phyloP scores from a whole-genome alignment of 768 basidiomycete genomes.

The Hysterangium stoloniferum region DNA sequence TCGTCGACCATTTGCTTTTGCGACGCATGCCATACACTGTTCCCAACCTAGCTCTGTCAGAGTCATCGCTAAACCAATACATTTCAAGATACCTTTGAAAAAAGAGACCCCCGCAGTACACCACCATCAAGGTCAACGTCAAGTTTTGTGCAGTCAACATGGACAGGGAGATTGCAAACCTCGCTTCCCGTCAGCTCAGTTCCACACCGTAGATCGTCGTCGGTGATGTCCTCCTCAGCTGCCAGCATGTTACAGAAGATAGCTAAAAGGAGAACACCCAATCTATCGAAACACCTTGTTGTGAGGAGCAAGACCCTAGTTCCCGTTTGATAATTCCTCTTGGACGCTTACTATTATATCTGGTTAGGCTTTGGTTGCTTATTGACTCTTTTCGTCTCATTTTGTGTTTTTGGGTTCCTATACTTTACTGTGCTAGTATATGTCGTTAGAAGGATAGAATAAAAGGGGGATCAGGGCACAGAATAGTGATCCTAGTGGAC shows the following conservation, averaged over 20 bases:
- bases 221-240: constrained; percentile 14
- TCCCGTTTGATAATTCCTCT: too few relatives aligned
- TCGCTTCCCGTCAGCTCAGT: background rate
- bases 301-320: too few relatives aligned
- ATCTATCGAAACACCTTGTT: too few relatives aligned
- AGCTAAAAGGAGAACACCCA: constrained; percentile 10
- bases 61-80: constrained; percentile 26
- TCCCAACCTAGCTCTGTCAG: constrained; percentile 53
- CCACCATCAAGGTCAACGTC: background rate
- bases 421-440: too few relatives aligned
- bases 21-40: constrained; percentile 42
- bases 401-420: too few relatives aligned
- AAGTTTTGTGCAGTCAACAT: background rate
- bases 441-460: too few relatives aligned
- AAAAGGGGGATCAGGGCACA: too few relatives aligned
- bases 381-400: too few relatives aligned
- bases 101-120: too few relatives aligned
- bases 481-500: too few relatives aligned
- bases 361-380: too few relatives aligned
- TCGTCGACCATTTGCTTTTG: constrained; percentile 49
- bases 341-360: too few relatives aligned
- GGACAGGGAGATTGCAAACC: background rate
- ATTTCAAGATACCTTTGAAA: constrained; percentile 1
- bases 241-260: constrained; percentile 15
- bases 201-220: constrained; percentile 8